These are phyloP conservation scores for Dothiorella sarmentorum DNA, from an alignment of 2,329 filamentous ascomycete genomes.

Conservation along the genomic window DNA sequence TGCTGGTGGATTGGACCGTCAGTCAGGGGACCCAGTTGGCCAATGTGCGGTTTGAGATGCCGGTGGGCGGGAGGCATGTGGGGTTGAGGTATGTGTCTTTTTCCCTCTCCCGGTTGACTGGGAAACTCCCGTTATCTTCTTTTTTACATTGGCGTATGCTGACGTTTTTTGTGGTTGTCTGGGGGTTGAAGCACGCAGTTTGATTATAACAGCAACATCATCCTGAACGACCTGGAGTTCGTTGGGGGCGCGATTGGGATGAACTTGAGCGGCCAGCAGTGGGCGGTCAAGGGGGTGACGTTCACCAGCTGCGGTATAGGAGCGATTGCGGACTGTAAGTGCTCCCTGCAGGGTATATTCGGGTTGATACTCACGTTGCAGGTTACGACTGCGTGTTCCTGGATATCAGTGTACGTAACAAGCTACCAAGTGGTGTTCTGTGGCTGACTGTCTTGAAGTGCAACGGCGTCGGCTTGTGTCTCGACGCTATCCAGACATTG, in stretches of 20 bases:
- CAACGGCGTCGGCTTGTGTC: background rate
- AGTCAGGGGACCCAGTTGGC: constrained; percentile 28
- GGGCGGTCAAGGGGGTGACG: constrained; percentile 29
- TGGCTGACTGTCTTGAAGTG: background rate
- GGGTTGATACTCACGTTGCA: background rate
- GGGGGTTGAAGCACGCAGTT: constrained; percentile 14
- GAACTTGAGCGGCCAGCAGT: constrained; percentile 34
- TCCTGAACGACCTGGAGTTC: constrained; percentile 14
- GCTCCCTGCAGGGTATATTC: background rate
- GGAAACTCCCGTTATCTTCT: too few species aligned
- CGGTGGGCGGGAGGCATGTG: constrained; percentile 31
- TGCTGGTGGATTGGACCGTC: constrained; percentile 28
- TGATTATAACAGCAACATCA: constrained; percentile 26
- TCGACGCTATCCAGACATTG: background rate
- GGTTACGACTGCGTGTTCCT: background rate
- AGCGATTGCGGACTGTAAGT: background rate
- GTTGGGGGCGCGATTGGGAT: constrained; percentile 27
- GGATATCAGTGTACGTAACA: background rate
- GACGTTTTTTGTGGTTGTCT: background rate
- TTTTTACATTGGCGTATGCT: constrained; percentile 30
- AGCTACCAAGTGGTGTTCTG: background rate
- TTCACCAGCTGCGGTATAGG: background rate
- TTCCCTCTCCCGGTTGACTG: too few species aligned
- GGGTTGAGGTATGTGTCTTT: constrained; percentile 27
- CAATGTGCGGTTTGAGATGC: constrained; percentile 34